Evolutionary conservation across 805 yeast genomes (phyloP).

Genomic region (Lipomyces kockii): DNA sequence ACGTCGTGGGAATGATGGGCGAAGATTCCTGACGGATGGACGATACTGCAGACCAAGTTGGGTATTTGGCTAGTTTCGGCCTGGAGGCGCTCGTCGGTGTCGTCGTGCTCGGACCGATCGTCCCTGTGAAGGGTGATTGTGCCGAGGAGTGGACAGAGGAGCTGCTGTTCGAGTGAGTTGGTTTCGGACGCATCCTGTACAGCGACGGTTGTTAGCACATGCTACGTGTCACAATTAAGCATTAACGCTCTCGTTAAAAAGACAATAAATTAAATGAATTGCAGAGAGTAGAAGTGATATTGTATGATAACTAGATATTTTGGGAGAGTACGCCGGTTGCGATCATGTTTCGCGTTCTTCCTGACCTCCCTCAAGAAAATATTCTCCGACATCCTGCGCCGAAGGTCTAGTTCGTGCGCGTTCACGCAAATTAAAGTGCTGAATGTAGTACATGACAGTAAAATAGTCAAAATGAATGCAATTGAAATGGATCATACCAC

Average conservation of each 20-base stretch:
- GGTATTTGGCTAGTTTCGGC: slow-evolving; percentile 16
- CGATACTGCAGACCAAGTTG: slow-evolving; percentile 21
- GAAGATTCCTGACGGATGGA: not conserved
- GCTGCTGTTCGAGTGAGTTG: slow-evolving; percentile 15
- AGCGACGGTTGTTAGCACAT: not conserved
- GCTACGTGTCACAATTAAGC: not conserved
- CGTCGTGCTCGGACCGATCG: not conserved
- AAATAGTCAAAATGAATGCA: not conserved
- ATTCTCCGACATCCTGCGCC: not conserved
- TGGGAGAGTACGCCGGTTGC: not conserved
- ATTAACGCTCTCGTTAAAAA: not conserved
- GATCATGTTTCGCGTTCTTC: not conserved
- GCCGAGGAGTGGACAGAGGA: slow-evolving; percentile 1
- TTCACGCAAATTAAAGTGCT: not conserved
- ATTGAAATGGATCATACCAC: slow-evolving; percentile 39
- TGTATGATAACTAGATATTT: not conserved
- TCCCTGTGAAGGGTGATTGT: not conserved
- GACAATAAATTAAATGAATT: not conserved
- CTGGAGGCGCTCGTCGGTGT: slow-evolving; percentile 5
- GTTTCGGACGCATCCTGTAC: slow-evolving; percentile 30
- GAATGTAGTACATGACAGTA: not conserved
- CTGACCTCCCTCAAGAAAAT: not conserved
- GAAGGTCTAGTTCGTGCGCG: not conserved
- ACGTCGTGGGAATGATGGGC: not conserved
- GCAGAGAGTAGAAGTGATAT: not conserved